phyloP scores from a whole-genome alignment of 306 rosid genomes.

The Luffa acutangula region DNA sequence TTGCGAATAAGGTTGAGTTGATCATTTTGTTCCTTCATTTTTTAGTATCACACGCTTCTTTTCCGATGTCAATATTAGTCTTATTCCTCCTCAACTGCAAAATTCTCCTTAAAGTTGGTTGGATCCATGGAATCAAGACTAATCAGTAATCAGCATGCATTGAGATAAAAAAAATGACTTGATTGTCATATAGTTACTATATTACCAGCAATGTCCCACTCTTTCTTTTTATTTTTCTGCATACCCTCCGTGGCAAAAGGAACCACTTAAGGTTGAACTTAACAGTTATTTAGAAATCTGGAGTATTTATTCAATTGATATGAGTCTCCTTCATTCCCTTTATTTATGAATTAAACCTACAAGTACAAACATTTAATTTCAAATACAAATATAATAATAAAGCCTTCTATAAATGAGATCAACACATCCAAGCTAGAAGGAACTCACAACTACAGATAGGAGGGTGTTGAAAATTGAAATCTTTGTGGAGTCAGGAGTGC shows the following conservation, averaged over 20 bases:
- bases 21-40: not conserved
- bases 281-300: not conserved
- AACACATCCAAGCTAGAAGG: not conserved
- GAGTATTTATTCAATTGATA: not conserved
- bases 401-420: not conserved
- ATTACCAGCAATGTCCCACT: not conserved
- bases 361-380: not conserved
- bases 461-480: not conserved
- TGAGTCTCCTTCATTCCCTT: not conserved
- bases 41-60: not conserved
- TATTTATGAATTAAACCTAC: not conserved
- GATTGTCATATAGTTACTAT: not conserved
- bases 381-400: not conserved
- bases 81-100: not conserved
- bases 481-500: not conserved
- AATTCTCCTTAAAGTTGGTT: not conserved
- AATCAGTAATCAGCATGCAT: not conserved
- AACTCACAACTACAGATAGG: not conserved
- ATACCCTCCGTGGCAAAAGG: not conserved
- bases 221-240: not conserved
- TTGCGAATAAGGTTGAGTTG: conserved; percentile 71
- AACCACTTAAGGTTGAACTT: not conserved
- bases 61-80: not conserved
- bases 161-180: not conserved
- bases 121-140: not conserved